These are phyloP conservation scores for Penicillium fimorum DNA, from an alignment of 495 filamentous ascomycete species.

Conservation along the genomic window DNA sequence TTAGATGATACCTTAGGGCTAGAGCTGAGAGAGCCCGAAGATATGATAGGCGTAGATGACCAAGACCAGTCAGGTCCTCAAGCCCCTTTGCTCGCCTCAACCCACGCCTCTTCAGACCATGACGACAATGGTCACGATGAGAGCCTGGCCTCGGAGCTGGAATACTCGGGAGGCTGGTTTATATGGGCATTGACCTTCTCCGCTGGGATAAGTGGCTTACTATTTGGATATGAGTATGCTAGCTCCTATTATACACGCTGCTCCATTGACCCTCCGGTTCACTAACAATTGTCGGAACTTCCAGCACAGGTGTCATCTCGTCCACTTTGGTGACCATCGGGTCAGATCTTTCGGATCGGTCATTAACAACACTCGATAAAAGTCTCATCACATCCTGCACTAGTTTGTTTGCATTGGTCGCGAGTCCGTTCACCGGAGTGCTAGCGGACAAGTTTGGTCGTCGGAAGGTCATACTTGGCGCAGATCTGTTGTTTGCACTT, in stretches of 20 bases:
- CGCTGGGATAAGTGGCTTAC: conserved; percentile 78
- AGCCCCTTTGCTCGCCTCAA: conserved; percentile 33
- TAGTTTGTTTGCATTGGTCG: conserved; percentile 73
- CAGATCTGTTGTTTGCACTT: conserved; percentile 73
- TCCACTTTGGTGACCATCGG: conserved; percentile 79
- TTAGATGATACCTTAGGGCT: conserved; percentile 10
- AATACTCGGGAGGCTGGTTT: conserved; percentile 41
- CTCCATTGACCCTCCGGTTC: conserved; percentile 1
- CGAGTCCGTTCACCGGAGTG: conserved; percentile 72
- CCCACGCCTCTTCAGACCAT: conserved; percentile 14
- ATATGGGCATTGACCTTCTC: conserved; percentile 77
- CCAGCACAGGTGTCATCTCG: conserved; percentile 86
- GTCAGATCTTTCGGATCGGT: conserved; percentile 65
- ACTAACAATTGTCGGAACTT: conserved; percentile 18
- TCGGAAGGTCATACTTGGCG: conserved; percentile 70
- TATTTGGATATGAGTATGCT: conserved; percentile 79
- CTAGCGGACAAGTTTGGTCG: conserved; percentile 74
- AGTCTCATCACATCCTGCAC: conserved; percentile 81
- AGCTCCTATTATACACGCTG: background rate
- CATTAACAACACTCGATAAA: conserved; percentile 74
- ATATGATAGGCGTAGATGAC: conserved; percentile 31
- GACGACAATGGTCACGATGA: conserved; percentile 17
- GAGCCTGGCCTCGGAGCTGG: conserved; percentile 12
- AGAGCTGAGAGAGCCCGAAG: conserved; percentile 9
- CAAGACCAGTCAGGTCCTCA: conserved; percentile 22